These are phyloP conservation scores for Cystoderma amianthinum DNA, from an alignment of 768 basidiomycete species.

Conservation along the genomic window DNA sequence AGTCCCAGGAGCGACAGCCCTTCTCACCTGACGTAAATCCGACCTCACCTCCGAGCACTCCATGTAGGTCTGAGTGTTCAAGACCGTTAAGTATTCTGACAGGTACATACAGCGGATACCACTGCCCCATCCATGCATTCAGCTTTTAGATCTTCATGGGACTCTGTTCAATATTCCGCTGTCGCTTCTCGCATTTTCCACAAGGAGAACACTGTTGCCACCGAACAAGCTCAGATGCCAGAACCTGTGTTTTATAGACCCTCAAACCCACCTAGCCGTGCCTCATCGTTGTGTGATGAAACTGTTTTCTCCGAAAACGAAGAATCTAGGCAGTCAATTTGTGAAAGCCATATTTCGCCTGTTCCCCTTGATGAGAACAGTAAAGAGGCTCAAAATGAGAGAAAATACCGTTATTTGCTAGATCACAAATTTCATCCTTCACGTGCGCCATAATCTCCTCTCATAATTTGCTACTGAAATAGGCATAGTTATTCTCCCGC, in stretches of 20 bases:
- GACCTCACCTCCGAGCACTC: conserved; percentile 6
- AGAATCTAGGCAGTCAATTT: conserved; percentile 5
- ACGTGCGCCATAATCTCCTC: conserved; percentile 30
- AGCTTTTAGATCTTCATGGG: neutral
- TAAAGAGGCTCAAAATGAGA: conserved; percentile 48
- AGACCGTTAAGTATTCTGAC: too few relatives aligned
- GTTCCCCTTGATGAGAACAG: conserved; percentile 26
- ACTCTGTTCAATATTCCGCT: neutral
- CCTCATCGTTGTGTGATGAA: conserved; percentile 22
- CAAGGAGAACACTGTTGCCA: conserved; percentile 24
- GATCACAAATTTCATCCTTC: conserved; percentile 66
- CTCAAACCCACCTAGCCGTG: conserved; percentile 17
- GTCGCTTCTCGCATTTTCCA: conserved; percentile 5
- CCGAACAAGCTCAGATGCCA: conserved; percentile 21
- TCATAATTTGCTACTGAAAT: conserved; percentile 1
- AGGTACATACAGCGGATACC: too few relatives aligned
- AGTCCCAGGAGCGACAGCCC: neutral
- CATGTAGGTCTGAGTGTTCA: too few relatives aligned
- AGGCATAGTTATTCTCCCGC: conserved; percentile 48
- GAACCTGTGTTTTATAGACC: conserved; percentile 28
- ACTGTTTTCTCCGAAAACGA: conserved; percentile 11
- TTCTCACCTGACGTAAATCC: conserved; percentile 34
- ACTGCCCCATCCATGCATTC: too few relatives aligned
- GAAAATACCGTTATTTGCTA: conserved; percentile 59
- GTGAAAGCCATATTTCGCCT: conserved; percentile 27